Base-by-base conservation (phyloP, 169 alveolate genomes). In the Miamiensis avidus region DNA sequence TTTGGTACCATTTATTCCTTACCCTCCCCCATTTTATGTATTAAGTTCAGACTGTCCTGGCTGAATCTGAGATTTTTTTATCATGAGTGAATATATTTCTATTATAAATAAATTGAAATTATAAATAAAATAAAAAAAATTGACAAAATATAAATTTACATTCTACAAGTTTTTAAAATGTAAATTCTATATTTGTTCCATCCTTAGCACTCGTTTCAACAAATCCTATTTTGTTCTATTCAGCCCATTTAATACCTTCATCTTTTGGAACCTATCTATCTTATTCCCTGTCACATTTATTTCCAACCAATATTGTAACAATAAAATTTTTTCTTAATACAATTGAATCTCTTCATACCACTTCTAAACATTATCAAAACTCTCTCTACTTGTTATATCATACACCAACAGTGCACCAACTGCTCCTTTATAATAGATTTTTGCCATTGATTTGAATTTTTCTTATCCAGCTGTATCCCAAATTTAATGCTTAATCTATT, bases 381-480 rank as follows among this genome's bases (percentile, higher is more conserved):
- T 11, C 20, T 49, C 69, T 49, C 69, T 49, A 20, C 20, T 20
- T 49, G 69, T 49, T 49, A 49, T 49, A 20, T 49, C 69, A 49
- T 49, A 49, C 4, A 20, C 20, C 4, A 49, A 11, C 69, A 49
- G 20, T 11, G 69, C 69, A 49, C 69, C 91, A 16, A 83, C 84
- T 31, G 97, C 95, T n/a, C 95, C 95, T 82, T 93, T 83, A 86
- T 91, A 94, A 83, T 89, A 94, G 32, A 87, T 91, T 75, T 93
- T 78, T 27, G 94, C 89, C 34, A 94, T 86, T 20, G 95, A 86
- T 79, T 87, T 87, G 83, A 91, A 94, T 72, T 89, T 84, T 75
- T 85, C 88, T 28, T 82, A 75, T 11, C 95, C 86, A 69, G 91
- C 95, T 26, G 95, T 94, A 84, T 94, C 97, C 97, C 97, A 94